A percentile compares a stretch with the other conserved stretches of the same genome.
Conservation (phyloP, 192 early-diverging fungal genomes). For the Umbelopsis isabellina region DNA sequence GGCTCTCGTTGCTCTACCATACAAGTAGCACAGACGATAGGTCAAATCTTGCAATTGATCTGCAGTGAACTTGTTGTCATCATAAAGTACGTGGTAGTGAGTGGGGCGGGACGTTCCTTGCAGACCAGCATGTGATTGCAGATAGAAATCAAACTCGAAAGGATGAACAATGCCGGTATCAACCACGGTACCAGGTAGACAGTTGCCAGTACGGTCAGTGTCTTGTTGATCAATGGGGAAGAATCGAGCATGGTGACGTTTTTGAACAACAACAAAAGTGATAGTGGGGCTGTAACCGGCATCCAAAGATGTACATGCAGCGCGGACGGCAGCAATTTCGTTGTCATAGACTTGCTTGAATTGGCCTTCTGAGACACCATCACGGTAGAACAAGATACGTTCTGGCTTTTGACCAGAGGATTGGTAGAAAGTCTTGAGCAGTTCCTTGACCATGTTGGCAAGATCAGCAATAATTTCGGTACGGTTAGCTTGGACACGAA, state of each 20-base stretch:
- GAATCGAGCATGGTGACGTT: conserved; percentile 90
- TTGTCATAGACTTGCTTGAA: conserved; percentile 71
- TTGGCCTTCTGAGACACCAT: conserved; percentile 90
- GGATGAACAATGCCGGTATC: conserved; percentile 78
- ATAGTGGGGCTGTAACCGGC: conserved; percentile 73
- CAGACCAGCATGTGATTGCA: conserved; percentile 89
- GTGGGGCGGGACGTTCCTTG: conserved; percentile 93
- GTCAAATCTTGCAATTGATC: conserved; percentile 87
- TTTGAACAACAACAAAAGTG: conserved; percentile 85
- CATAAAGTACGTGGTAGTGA: conserved; percentile 88
- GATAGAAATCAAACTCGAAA: conserved; percentile 83
- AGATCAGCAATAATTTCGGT: conserved; percentile 76
- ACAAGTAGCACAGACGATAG: conserved; percentile 88
- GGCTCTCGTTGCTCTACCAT: conserved; percentile 82
- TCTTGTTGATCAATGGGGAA: conserved; percentile 67
- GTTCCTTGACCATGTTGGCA: conserved; percentile 62
- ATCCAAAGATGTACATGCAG: conserved; percentile 67
- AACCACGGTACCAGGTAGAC: conserved; percentile 80
- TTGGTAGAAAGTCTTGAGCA: conserved; percentile 70
- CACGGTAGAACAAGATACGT: conserved; percentile 86
- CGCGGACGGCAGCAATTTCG: conserved; percentile 62
- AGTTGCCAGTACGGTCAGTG: conserved; percentile 79
- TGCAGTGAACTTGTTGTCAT: conserved; percentile 80
- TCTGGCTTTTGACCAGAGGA: conserved; percentile 70
- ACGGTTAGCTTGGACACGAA: conserved; percentile 69